Evolutionary conservation across 208 protist species (phyloP), one percentile per base, ranked within the genome.

Genomic region (Balamuthia mandrillaris): DNA sequence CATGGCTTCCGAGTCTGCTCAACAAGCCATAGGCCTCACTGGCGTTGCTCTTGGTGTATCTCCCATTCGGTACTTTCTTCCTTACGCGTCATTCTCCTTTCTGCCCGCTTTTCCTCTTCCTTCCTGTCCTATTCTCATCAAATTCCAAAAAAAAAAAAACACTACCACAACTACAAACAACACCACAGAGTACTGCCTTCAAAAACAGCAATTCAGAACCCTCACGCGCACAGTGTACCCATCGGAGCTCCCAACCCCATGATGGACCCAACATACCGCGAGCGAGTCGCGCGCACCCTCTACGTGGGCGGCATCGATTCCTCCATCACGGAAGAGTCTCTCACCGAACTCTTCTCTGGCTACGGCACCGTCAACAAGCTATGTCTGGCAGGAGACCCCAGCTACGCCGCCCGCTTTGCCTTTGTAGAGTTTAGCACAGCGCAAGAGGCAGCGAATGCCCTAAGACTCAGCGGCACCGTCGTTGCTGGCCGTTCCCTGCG

Each of bases 181-280:
- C n/a, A n/a, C n/a, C n/a, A 58, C 6, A 79, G 70, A 35, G 75
- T 82, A 37, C 35, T 41, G 27, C 75, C 75, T 7, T 82, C 75
- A 4, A 60, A 66, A 54, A 82, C 75, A 6, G 75, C 75, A 18
- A 82, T 82, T 14, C 49, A 66, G 35, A 54, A 5, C 6, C 5
- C 47, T 61, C 29, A 21, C 1, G 0, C 72, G 5, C n/a, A 24
- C 7, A 10, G 33, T 9, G 5, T n/a, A 16, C 42, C 37, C 10
- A 29, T 35, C 45, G 45, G 45, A 29, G 29, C 14, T 7, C 27
- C 56, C 31, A 45, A n/a, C 21, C 3, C 44, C 18, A 9, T 41
- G 33, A 10, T 58, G 12, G 75, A 82, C 35, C 75, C 75, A 5
- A 66, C 75, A 21, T 82, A 82, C 29, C 75, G 51, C 10, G 75